Evolutionary conservation across 192 early-diverging fungal genomes (phyloP).

Genomic region (Entrophospora sp.): DNA sequence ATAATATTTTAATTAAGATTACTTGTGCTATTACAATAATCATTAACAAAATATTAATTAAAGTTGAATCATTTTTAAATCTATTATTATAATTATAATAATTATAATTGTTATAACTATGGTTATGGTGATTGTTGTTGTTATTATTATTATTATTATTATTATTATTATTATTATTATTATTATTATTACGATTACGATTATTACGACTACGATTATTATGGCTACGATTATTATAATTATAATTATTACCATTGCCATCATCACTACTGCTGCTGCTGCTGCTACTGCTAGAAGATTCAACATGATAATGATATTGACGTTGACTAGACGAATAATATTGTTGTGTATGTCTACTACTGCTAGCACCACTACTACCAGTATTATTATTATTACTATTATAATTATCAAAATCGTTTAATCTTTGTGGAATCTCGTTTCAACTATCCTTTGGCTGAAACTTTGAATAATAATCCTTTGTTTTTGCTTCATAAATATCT

Average conservation of each 20-base stretch:
- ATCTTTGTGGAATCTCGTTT: no score
- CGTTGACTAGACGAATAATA: no score
- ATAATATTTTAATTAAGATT: slow-evolving; percentile 1
- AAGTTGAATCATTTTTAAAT: neutral
- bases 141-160: neutral
- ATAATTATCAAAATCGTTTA: no score
- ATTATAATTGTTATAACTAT: neutral
- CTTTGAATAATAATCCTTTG: slow-evolving; percentile 71
- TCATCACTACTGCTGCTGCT: neutral
- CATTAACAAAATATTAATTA: slow-evolving; percentile 13
- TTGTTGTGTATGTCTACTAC: no score
- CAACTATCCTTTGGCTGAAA: slow-evolving; percentile 44
- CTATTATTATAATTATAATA: neutral
- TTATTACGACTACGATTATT: no score
- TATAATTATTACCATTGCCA: neutral
- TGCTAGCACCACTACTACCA: no score
- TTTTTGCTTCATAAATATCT: slow-evolving; percentile 66
- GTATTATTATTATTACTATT: no score
- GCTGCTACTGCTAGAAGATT: neutral
- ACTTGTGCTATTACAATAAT: slow-evolving; percentile 4
- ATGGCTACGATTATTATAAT: neutral
- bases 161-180: neutral
- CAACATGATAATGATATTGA: neutral
- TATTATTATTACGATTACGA: no score
- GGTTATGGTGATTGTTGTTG: neutral